Conservation (phyloP, 2,329 filamentous ascomycete species). For the Fonsecaea monophora region DNA sequence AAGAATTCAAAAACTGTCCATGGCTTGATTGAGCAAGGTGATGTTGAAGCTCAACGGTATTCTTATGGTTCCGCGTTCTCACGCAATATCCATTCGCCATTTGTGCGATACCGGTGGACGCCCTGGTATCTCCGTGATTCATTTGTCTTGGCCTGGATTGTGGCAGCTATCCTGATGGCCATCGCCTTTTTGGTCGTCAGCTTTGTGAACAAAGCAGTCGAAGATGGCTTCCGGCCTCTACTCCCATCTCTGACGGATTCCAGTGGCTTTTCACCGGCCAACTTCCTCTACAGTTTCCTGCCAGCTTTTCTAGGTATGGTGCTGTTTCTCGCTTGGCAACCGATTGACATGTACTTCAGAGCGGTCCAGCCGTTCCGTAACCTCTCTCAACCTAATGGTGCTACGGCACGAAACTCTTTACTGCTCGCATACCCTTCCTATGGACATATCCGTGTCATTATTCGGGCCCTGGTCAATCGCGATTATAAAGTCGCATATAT, state of each 20-base stretch:
- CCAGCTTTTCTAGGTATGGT: constrained; percentile 65
- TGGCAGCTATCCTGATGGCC: constrained; percentile 67
- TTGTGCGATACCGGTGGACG: constrained; percentile 70
- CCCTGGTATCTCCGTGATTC: constrained; percentile 76
- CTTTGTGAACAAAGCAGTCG: constrained; percentile 73
- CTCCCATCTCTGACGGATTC: constrained; percentile 66
- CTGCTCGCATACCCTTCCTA: constrained; percentile 64
- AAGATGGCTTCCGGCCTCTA: constrained; percentile 73
- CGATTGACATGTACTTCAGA: constrained; percentile 66
- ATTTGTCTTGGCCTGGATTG: constrained; percentile 69
- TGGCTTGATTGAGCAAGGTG: constrained; percentile 43
- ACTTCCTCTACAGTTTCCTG: constrained; percentile 81
- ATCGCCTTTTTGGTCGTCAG: constrained; percentile 77
- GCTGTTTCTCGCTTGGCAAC: constrained; percentile 65
- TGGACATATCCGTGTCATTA: constrained; percentile 60
- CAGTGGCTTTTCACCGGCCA: constrained; percentile 78
- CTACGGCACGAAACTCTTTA: constrained; percentile 61
- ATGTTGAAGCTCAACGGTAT: constrained; percentile 47
- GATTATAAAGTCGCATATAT: constrained; percentile 65
- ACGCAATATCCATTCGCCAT: constrained; percentile 59
- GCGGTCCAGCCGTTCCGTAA: constrained; percentile 64
- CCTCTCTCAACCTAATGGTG: constrained; percentile 59
- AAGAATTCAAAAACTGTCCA: constrained; percentile 16
- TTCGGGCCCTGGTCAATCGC: constrained; percentile 60
- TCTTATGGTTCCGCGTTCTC: constrained; percentile 55